Base-by-base conservation (phyloP, 495 filamentous ascomycete genomes). In the Wilcoxina mikolae region DNA sequence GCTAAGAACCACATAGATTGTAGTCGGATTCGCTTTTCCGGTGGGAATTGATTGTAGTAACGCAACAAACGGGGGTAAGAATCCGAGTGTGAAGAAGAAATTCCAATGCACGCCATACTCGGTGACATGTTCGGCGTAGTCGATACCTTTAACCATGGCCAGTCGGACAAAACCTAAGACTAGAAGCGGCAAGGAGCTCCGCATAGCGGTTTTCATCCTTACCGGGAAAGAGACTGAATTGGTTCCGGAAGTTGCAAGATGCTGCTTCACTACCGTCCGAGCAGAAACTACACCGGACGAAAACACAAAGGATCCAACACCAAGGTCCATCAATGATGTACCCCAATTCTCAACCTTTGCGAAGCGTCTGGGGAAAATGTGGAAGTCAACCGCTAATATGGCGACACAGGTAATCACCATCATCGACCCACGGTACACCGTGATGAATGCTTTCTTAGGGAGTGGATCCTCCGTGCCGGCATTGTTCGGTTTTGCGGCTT, bases 61-160 rank as follows among this genome's bases (percentile, higher is more conserved):
- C n/a, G 90, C 89, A 49, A 94, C 79, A 59, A 91, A 91, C 2
- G 88, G 88, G 1, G 89, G 87, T 28, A 99, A 69, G 24, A 95
- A 78, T 3, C 81, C 90, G 10, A 99, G 71, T 0, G 91, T 99
- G 69, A 99, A 96, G 72, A 99, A 99, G 68, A 99, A 99, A 68
- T 99, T 99, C 91, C 91, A 99, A 67, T 99, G 91, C 10, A 96
- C 86, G 27, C 91, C 91, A 61, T 99, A 99, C 60, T 99, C 91
- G 1, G 87, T 90, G 31, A 96, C 87, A 69, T 99, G 91, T 67
- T 96, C 91, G 1, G 88, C 88, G 65, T 96, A 96, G 64, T 95
- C 88, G 22, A 95, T 71, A 9, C 86, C 85, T 69, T 96, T 99
- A 62, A 96, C 89, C 60, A 79, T 94, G 52, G 83, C 81, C 17